Percentiles rank a stretch among this genome's conserved stretches.
These are phyloP conservation scores for Cercospora zeina DNA, from an alignment of 2,329 filamentous ascomycete species.

Conservation along the genomic window DNA sequence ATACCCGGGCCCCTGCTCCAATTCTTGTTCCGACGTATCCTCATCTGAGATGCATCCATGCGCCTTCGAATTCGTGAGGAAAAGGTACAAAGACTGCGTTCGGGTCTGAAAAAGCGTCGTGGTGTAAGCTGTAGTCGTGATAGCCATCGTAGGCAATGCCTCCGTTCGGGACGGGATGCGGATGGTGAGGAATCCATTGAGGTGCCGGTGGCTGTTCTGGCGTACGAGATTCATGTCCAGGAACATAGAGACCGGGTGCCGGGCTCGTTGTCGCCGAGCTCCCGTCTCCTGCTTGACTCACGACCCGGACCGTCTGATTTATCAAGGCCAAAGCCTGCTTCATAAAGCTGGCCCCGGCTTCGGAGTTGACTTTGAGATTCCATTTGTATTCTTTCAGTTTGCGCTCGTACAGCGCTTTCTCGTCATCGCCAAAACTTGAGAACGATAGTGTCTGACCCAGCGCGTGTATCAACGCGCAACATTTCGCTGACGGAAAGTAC, in stretches of 20 bases:
- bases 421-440: conserved; percentile 40
- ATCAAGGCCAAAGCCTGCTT: conserved; percentile 41
- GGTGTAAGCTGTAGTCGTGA: conserved; percentile 22
- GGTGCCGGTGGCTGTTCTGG: conserved; percentile 19
- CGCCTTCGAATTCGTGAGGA: conserved; percentile 13
- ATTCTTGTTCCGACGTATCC: background rate
- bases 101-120: conserved; percentile 18
- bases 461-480: conserved; percentile 46
- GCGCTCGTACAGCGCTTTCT: conserved; percentile 41
- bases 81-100: conserved; percentile 20
- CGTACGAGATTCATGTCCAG: conserved; percentile 17
- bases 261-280: conserved; percentile 26
- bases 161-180: conserved; percentile 16
- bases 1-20: background rate
- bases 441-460: conserved; percentile 46
- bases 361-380: conserved; percentile 46
- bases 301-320: conserved; percentile 24
- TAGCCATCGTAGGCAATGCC: conserved; percentile 18
- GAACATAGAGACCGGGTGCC: conserved; percentile 16
- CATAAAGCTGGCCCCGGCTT: conserved; percentile 48
- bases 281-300: conserved; percentile 16
- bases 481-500: conserved; percentile 50
- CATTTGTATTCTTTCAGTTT: conserved; percentile 47
- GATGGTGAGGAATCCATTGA: conserved; percentile 25
- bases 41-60: conserved; percentile 18